A percentile compares a stretch with the other conserved stretches of the same genome.
These are phyloP conservation scores for Gynostemma pentaphyllum DNA, from an alignment of 306 rosid genomes.

Conservation along the genomic window DNA sequence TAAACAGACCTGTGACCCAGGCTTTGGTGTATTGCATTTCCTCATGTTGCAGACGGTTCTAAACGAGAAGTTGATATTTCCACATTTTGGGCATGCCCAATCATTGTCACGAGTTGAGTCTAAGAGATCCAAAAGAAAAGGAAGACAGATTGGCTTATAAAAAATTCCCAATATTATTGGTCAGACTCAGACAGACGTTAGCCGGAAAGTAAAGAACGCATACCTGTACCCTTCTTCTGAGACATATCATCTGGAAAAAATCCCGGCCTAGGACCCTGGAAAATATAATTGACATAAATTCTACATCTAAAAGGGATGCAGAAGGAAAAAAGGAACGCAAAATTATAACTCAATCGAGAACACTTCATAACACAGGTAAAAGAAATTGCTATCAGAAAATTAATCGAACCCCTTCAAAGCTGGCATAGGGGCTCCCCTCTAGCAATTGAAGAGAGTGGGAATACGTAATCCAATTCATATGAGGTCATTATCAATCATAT, in stretches of 20 bases:
- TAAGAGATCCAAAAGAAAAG: constrained; percentile 7
- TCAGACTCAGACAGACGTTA: not conserved
- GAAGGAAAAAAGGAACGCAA: too few relatives aligned
- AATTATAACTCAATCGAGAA: not conserved
- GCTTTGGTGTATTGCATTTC: constrained; percentile 97
- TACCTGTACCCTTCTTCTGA: constrained; percentile 64
- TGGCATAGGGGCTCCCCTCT: not conserved
- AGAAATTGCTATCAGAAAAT: not conserved
- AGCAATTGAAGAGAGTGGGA: not conserved
- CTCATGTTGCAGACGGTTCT: constrained; percentile 97
- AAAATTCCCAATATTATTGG: not conserved
- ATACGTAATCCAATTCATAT: not conserved
- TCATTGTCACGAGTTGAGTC: constrained; percentile 94
- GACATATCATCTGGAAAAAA: constrained; percentile 64
- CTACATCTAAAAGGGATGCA: not conserved
- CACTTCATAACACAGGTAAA: not conserved
- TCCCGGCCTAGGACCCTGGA: constrained; percentile 82
- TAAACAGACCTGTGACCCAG: constrained; percentile 80
- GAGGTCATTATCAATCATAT: not conserved
- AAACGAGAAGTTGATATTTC: constrained; percentile 91
- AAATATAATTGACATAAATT: constrained; percentile 15
- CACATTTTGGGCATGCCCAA: constrained; percentile 98
- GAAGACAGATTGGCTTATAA: not conserved
- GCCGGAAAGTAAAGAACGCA: constrained; percentile 12
- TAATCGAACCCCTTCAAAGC: not conserved